Evolutionary conservation across 352 stramenopile genomes (phyloP).

Genomic region (Phytophthora podocarpi): DNA sequence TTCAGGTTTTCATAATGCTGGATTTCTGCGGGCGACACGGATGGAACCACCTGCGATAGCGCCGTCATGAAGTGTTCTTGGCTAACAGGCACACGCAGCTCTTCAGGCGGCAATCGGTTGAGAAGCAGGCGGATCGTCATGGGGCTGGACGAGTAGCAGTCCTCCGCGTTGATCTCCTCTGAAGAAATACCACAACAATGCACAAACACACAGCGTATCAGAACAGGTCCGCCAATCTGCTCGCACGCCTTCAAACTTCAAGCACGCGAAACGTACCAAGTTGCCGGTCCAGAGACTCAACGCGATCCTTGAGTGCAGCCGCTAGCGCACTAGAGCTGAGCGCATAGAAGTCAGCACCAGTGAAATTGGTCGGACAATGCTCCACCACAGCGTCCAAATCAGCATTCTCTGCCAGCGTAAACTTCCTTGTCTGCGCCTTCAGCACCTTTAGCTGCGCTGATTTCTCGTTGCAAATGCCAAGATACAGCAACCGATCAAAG

Average conservation of each 20-base stretch:
- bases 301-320: slow-evolving; percentile 79
- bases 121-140: slow-evolving; percentile 74
- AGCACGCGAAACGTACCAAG: slow-evolving; percentile 48
- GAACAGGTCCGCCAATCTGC: slow-evolving; percentile 8
- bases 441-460: slow-evolving; percentile 82
- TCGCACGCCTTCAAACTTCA: neutral
- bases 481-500: slow-evolving; percentile 83
- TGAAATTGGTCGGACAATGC: slow-evolving; percentile 76
- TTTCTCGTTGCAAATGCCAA: slow-evolving; percentile 82
- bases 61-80: slow-evolving; percentile 64
- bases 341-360: slow-evolving; percentile 85
- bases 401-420: slow-evolving; percentile 61
- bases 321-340: slow-evolving; percentile 78
- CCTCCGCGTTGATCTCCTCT: slow-evolving; percentile 74
- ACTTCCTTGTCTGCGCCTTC: slow-evolving; percentile 84
- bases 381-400: slow-evolving; percentile 67
- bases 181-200: slow-evolving; percentile 8
- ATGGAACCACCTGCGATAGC: slow-evolving; percentile 73
- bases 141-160: slow-evolving; percentile 81
- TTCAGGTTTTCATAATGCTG: slow-evolving; percentile 89
- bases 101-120: slow-evolving; percentile 60
- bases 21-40: slow-evolving; percentile 85
- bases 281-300: slow-evolving; percentile 63
- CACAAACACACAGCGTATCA: slow-evolving; percentile 15
- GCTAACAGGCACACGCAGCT: slow-evolving; percentile 64